These are phyloP conservation scores for Stagonosporopsis tanaceti DNA, from an alignment of 2,329 filamentous ascomycete species.

Conservation along the genomic window DNA sequence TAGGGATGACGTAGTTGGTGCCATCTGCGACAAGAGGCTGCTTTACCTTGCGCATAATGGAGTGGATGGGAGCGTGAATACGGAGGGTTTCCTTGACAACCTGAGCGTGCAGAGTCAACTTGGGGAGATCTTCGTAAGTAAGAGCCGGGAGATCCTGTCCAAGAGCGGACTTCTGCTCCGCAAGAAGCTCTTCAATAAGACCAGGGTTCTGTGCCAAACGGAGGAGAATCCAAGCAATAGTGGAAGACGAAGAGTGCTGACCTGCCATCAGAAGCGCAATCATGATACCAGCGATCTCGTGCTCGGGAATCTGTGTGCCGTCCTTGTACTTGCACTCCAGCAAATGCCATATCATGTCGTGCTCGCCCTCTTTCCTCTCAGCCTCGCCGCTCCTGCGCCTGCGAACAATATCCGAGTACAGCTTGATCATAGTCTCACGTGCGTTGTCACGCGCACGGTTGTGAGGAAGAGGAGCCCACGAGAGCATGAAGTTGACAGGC, in stretches of 20 bases:
- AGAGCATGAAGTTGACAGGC: conserved; percentile 88
- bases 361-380: conserved; percentile 55
- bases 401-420: conserved; percentile 83
- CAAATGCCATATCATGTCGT: conserved; percentile 88
- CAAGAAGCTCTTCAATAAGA: conserved; percentile 80
- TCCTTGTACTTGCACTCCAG: conserved; percentile 89
- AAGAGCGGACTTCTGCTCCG: conserved; percentile 79
- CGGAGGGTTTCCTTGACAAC: conserved; percentile 92
- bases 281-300: conserved; percentile 91
- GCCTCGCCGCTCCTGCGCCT: conserved; percentile 67
- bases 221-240: conserved; percentile 84
- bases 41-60: conserved; percentile 92
- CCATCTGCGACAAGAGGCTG: conserved; percentile 83
- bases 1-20: conserved; percentile 83
- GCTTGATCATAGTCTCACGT: conserved; percentile 79
- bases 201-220: conserved; percentile 79
- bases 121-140: conserved; percentile 78
- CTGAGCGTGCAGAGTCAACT: conserved; percentile 81
- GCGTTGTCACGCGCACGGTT: conserved; percentile 83
- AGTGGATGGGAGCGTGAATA: conserved; percentile 91
- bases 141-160: conserved; percentile 78
- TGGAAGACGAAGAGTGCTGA: conserved; percentile 87
- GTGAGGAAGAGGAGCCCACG: conserved; percentile 88
- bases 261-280: conserved; percentile 92
- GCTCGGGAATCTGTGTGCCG: conserved; percentile 77